phyloP scores from a whole-genome alignment of 1,284 basidiomycete genomes.

The Xerocomus amazonicus region DNA sequence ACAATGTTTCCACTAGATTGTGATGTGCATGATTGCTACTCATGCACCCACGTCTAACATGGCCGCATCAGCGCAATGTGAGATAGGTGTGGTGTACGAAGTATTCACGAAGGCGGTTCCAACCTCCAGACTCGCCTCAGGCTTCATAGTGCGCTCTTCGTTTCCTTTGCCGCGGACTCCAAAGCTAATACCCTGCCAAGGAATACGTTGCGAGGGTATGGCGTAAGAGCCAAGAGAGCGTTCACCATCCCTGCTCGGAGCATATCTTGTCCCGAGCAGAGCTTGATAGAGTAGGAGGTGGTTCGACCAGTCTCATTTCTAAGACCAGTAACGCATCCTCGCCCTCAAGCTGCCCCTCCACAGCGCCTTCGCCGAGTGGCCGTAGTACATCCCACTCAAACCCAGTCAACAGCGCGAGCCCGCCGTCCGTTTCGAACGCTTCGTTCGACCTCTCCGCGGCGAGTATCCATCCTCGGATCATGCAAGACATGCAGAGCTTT shows the following conservation, averaged over 20 bases:
- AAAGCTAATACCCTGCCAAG: conserved; percentile 29
- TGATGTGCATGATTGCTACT: conserved; percentile 63
- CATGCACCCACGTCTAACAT: conserved; percentile 56
- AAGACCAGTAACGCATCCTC: no score
- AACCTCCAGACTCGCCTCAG: conserved; percentile 45
- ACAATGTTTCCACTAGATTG: conserved; percentile 43
- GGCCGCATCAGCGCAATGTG: conserved; percentile 51
- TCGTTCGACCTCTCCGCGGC: conserved; percentile 6
- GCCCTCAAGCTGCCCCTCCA: background rate
- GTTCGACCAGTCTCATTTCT: no score
- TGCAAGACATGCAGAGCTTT: conserved; percentile 43
- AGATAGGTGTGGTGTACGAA: conserved; percentile 48
- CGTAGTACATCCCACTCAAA: background rate
- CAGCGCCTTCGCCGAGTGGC: conserved; percentile 2
- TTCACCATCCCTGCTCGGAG: conserved; percentile 35
- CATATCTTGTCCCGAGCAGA: conserved; percentile 40
- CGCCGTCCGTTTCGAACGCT: background rate
- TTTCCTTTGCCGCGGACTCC: background rate
- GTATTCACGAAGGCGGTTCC: conserved; percentile 52
- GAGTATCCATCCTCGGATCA: conserved; percentile 41
- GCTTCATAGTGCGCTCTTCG: conserved; percentile 45
- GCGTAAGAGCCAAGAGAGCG: conserved; percentile 48
- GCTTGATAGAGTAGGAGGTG: conserved; percentile 11
- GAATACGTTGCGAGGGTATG: conserved; percentile 48
- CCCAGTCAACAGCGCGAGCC: background rate